These are phyloP conservation scores for Penicillium chermesinum DNA, from an alignment of 495 filamentous ascomycete species.

Conservation along the genomic window DNA sequence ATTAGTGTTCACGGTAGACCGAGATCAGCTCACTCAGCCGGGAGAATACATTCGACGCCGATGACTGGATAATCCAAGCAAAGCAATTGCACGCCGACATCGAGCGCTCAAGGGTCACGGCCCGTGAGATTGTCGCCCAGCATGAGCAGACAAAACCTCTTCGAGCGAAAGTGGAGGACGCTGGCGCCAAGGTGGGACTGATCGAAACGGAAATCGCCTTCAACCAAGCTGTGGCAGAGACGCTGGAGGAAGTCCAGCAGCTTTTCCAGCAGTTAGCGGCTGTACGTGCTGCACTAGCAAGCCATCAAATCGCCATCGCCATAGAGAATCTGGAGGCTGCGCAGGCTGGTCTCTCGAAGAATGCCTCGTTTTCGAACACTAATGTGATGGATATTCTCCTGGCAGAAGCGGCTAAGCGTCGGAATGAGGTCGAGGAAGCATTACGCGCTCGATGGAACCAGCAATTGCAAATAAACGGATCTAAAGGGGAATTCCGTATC, in stretches of 20 bases:
- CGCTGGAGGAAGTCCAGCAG: conserved; percentile 54
- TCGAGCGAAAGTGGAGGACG: conserved; percentile 55
- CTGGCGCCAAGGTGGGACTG: conserved; percentile 63
- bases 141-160: conserved; percentile 61
- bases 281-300: conserved; percentile 45
- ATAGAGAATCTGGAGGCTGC: conserved; percentile 56
- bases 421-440: conserved; percentile 29
- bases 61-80: conserved; percentile 78
- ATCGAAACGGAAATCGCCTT: conserved; percentile 72
- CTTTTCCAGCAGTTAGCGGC: conserved; percentile 38
- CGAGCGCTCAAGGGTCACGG: conserved; percentile 61
- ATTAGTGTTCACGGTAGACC: conserved; percentile 37
- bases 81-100: conserved; percentile 81
- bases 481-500: conserved; percentile 45
- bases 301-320: conserved; percentile 43
- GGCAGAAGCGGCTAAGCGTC: conserved; percentile 26
- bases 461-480: conserved; percentile 51
- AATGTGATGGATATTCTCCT: conserved; percentile 37
- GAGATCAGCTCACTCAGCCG: conserved; percentile 69
- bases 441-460: conserved; percentile 40
- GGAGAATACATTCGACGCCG: conserved; percentile 68
- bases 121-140: conserved; percentile 67
- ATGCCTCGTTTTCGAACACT: conserved; percentile 32
- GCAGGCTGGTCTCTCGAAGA: conserved; percentile 36
- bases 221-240: conserved; percentile 60